Base-by-base conservation (phyloP, 805 yeast genomes). In the Candida argentea region DNA sequence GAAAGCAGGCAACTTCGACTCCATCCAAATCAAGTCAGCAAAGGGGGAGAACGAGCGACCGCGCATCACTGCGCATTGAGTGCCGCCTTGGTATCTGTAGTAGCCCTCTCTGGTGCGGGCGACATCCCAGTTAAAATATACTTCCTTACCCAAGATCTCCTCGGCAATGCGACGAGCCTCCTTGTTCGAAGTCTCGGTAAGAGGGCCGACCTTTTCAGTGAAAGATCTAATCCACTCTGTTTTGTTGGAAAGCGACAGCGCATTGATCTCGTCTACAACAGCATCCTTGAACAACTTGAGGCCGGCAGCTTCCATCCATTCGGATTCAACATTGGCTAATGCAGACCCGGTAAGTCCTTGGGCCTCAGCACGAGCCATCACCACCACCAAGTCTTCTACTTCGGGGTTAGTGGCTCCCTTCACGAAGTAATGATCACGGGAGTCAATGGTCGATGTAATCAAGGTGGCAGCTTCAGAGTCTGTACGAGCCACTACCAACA, bases 21-120 rank as follows among this genome's bases (percentile, higher is more conserved):
- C 97, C 96, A 89, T 87, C 97, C 97, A 89, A 44, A 87, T 77
- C 65, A 89, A 68, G 59, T 87, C 97, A 24, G 94, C 86, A 57
- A 79, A 89, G 38, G 95, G 95, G 31, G 95, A 87, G 55, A 68
- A 89, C 17, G 95, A 93, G 50, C 94, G 75, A 37, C 94, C 96
- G 56, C 97, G 78, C 78, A 85, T 89, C 29, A 89, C 81, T 28
- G 97, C 95, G 70, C 95, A 86, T 66, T 84, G 87, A 36, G 95
- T 84, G 46, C 97, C 97, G 48, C 97, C 97, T 48, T 66, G 67
- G 76, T 85, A 87, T 52, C 95, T 75, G 76, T 89, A 89, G 73
- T 82, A 83, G 45, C 97, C 97, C 65, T 89, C 97, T 55, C 96
- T 73, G 38, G 83, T 94, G 58, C 96, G 78, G 47, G 95, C 80